Percentiles rank a stretch among this genome's conserved stretches.
phyloP scores from a whole-genome alignment of 2,329 filamentous ascomycete species.

The Aspergillus sp. region DNA sequence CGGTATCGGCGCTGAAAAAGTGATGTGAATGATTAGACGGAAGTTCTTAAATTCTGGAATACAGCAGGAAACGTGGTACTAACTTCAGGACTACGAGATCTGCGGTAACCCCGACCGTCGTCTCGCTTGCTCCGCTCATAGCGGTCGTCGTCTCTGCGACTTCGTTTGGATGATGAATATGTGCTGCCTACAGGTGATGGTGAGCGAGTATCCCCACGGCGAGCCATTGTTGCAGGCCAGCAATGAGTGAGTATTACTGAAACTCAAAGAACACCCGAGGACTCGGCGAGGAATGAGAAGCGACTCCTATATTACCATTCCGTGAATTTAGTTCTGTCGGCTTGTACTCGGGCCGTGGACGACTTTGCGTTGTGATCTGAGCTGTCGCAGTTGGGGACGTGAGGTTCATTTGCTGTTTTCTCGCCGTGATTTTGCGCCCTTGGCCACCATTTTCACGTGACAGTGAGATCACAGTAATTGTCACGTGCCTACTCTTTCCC shows the following conservation, averaged over 20 bases:
- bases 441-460: constrained; percentile 20
- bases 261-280: constrained; percentile 37
- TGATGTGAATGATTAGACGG: constrained; percentile 19
- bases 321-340: constrained; percentile 20
- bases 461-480: neutral
- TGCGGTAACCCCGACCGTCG: constrained; percentile 52
- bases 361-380: neutral
- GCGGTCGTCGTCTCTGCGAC: constrained; percentile 58
- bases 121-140: constrained; percentile 57
- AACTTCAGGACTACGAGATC: constrained; percentile 56
- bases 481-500: constrained; percentile 27
- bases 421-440: neutral
- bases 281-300: constrained; percentile 25
- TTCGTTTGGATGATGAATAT: constrained; percentile 71
- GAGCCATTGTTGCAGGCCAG: constrained; percentile 63
- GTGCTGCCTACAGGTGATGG: constrained; percentile 92
- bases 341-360: constrained; percentile 7
- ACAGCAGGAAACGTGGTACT: constrained; percentile 22
- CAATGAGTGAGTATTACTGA: constrained; percentile 55
- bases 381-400: neutral
- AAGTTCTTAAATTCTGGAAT: neutral
- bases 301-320: constrained; percentile 30
- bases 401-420: constrained; percentile 1
- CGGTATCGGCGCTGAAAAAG: constrained; percentile 55
- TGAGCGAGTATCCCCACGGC: constrained; percentile 73